A percentile compares a stretch with the other conserved stretches of the same genome.
phyloP scores from a whole-genome alignment of 768 basidiomycete genomes.

The Pulveroboletus sp. region DNA sequence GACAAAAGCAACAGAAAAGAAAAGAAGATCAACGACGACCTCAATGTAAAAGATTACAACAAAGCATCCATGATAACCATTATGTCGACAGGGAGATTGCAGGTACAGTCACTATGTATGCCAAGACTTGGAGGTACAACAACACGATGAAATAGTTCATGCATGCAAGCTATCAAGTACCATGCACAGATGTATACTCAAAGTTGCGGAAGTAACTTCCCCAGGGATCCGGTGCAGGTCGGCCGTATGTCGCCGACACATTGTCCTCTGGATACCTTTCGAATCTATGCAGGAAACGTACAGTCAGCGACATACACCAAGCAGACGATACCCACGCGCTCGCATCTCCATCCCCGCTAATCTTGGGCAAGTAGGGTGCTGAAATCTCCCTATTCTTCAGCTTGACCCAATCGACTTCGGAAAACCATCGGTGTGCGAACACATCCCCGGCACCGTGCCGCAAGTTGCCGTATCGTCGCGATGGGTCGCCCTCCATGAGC shows the following conservation, averaged over 20 bases:
- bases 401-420: constrained; percentile 88
- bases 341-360: constrained; percentile 89
- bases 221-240: constrained; percentile 51
- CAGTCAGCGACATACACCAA: not conserved
- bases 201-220: constrained; percentile 75
- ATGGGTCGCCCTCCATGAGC: constrained; percentile 85
- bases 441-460: constrained; percentile 86
- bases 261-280: constrained; percentile 78
- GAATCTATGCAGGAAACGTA: constrained; percentile 43
- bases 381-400: constrained; percentile 81
- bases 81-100: constrained; percentile 4
- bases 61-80: constrained; percentile 2
- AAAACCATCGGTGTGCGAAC: constrained; percentile 90
- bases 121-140: not conserved
- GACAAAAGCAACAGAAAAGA: not conserved
- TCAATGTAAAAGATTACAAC: constrained; percentile 10
- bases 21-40: not conserved
- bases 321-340: constrained; percentile 62
- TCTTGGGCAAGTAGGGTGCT: constrained; percentile 91
- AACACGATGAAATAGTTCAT: too few species aligned
- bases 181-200: constrained; percentile 54
- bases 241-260: constrained; percentile 55
- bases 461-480: constrained; percentile 86
- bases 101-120: too few species aligned
- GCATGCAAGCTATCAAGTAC: constrained; percentile 6